Evolutionary conservation across 331 rosid species (phyloP).

Genomic region (Malus hybrid): DNA sequence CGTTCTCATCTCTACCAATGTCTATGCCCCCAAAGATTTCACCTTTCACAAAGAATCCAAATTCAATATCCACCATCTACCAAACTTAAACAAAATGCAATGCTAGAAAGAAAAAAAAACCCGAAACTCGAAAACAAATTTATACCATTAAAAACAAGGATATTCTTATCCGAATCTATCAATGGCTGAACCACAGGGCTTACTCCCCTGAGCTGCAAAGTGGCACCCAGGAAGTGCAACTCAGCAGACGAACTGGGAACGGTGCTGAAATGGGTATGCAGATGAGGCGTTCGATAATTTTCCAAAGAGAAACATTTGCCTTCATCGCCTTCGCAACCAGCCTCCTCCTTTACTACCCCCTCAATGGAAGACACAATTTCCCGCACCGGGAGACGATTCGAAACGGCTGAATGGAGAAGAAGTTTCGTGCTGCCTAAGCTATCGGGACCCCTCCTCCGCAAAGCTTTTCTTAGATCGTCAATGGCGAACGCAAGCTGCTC

Average conservation of each 20-base stretch:
- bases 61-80: background rate
- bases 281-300: constrained; percentile 1
- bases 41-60: constrained; percentile 34
- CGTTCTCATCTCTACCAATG: constrained; percentile 52
- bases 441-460: constrained; percentile 87
- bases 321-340: background rate
- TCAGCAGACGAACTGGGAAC: constrained; percentile 16
- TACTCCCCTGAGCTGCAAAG: constrained; percentile 77
- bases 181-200: constrained; percentile 66
- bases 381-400: constrained; percentile 3
- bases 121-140: background rate
- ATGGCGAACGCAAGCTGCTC: constrained; percentile 36
- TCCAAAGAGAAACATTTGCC: constrained; percentile 2
- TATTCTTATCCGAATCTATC: constrained; percentile 45
- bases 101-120: background rate
- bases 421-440: constrained; percentile 58
- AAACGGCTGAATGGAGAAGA: constrained; percentile 20
- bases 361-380: constrained; percentile 33
- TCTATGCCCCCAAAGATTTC: constrained; percentile 81
- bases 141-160: constrained; percentile 72
- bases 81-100: background rate
- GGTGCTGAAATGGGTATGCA: background rate
- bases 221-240: constrained; percentile 64
- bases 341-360: constrained; percentile 21
- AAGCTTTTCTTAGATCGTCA: constrained; percentile 53